phyloP scores from a whole-genome alignment of 805 yeast species.

The Saccharomycopsis babjevae region DNA sequence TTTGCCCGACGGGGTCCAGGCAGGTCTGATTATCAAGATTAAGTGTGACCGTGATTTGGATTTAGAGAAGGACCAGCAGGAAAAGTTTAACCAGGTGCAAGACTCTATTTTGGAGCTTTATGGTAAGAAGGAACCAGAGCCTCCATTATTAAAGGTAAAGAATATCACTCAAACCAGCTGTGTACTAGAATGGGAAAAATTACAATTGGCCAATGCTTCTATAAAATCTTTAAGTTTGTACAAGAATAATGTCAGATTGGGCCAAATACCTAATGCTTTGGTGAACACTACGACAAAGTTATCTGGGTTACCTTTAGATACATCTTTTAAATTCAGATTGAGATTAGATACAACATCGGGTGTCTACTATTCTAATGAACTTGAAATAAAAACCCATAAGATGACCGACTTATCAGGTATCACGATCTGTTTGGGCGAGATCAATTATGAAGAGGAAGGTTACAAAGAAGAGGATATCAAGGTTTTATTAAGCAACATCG shows the following conservation, averaged over 20 bases:
- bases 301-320: constrained; percentile 85
- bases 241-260: constrained; percentile 64
- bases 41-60: constrained; percentile 68
- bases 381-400: constrained; percentile 76
- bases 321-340: constrained; percentile 68
- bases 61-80: constrained; percentile 51
- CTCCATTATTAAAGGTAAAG: constrained; percentile 57
- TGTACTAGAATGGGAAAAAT: constrained; percentile 87
- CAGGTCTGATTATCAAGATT: constrained; percentile 86
- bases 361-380: constrained; percentile 52
- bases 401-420: constrained; percentile 95
- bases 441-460: constrained; percentile 43
- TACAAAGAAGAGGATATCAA: constrained; percentile 47
- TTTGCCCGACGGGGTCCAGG: constrained; percentile 79
- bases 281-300: constrained; percentile 73
- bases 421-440: constrained; percentile 79
- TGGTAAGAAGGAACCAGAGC: constrained; percentile 61
- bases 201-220: constrained; percentile 73
- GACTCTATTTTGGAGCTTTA: constrained; percentile 60
- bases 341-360: constrained; percentile 87
- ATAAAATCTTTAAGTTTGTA: constrained; percentile 67
- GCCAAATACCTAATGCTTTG: constrained; percentile 75
- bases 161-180: constrained; percentile 92
- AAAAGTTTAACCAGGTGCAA: constrained; percentile 55
- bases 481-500: constrained; percentile 54